phyloP scores from a whole-genome alignment of 2,329 filamentous ascomycete genomes.

The Cordyceps cicadae region DNA sequence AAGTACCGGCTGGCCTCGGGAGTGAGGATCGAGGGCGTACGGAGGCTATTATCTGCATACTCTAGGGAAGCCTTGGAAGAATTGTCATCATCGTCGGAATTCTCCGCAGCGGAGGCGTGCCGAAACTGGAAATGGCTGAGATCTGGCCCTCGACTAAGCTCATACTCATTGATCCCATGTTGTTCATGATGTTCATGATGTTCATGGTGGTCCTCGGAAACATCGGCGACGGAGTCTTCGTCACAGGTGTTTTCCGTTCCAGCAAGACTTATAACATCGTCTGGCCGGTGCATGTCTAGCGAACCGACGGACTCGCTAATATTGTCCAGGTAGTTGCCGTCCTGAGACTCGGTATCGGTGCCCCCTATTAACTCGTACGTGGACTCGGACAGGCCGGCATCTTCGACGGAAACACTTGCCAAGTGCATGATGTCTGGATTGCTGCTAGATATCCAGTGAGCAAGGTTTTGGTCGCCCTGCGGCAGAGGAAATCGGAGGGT shows the following conservation, averaged over 20 bases:
- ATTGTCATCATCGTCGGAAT: conserved; percentile 10
- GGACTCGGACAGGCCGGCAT: conserved; percentile 46
- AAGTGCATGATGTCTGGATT: conserved; percentile 49
- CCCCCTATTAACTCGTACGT: conserved; percentile 48
- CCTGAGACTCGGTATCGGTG: conserved; percentile 46
- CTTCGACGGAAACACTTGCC: conserved; percentile 33
- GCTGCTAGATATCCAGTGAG: conserved; percentile 52
- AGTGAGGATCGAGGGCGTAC: conserved; percentile 33
- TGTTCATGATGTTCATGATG: conserved; percentile 19
- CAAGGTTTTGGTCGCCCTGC: conserved; percentile 45
- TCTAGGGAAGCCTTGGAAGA: conserved; percentile 34
- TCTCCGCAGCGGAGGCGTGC: not conserved
- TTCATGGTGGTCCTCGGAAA: conserved; percentile 20
- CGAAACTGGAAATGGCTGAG: not conserved
- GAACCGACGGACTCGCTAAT: conserved; percentile 42
- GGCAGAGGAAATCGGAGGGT: conserved; percentile 49
- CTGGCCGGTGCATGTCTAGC: conserved; percentile 38
- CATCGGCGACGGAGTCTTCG: conserved; percentile 31
- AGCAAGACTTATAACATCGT: conserved; percentile 44
- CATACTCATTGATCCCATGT: not conserved
- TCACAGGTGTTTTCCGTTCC: conserved; percentile 41
- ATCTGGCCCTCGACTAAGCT: not conserved
- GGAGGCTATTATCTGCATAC: conserved; percentile 42
- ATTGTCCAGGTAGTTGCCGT: conserved; percentile 39
- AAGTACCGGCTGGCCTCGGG: conserved; percentile 23